phyloP scores from a whole-genome alignment of 176 grass and related monocot species.

The Elymus sibiricus region DNA sequence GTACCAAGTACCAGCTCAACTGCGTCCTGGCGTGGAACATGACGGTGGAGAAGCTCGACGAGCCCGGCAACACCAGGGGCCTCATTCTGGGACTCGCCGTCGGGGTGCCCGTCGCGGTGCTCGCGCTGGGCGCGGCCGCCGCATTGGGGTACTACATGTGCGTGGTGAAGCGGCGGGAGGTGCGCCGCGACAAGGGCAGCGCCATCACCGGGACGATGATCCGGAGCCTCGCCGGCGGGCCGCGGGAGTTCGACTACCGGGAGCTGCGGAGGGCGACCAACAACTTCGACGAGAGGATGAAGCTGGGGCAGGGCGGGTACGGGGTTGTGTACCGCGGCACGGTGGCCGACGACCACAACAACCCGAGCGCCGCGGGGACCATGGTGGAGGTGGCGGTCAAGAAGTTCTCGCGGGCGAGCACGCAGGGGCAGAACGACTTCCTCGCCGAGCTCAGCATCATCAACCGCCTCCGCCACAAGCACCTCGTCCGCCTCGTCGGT shows the following conservation, averaged over 20 bases:
- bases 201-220: conserved; percentile 46
- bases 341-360: conserved; percentile 50
- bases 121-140: neutral
- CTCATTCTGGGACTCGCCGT: conserved; percentile 15
- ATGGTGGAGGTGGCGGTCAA: conserved; percentile 73
- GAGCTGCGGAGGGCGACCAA: conserved; percentile 75
- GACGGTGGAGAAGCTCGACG: conserved; percentile 63
- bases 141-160: conserved; percentile 31
- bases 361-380: conserved; percentile 27
- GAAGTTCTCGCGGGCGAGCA: conserved; percentile 72
- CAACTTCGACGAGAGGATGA: conserved; percentile 86
- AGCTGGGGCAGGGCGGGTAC: conserved; percentile 88
- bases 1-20: conserved; percentile 70
- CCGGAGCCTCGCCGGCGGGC: conserved; percentile 70
- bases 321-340: conserved; percentile 73
- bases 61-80: neutral
- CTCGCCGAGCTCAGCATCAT: conserved; percentile 88
- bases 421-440: conserved; percentile 83
- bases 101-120: conserved; percentile 24
- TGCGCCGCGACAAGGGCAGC: conserved; percentile 20
- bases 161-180: conserved; percentile 28
- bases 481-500: conserved; percentile 88
- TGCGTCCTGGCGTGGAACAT: conserved; percentile 89
- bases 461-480: conserved; percentile 86
- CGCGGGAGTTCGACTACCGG: conserved; percentile 72